Base-by-base conservation (phyloP, 352 stramenopile genomes). In the Pythium rishiriense region DNA sequence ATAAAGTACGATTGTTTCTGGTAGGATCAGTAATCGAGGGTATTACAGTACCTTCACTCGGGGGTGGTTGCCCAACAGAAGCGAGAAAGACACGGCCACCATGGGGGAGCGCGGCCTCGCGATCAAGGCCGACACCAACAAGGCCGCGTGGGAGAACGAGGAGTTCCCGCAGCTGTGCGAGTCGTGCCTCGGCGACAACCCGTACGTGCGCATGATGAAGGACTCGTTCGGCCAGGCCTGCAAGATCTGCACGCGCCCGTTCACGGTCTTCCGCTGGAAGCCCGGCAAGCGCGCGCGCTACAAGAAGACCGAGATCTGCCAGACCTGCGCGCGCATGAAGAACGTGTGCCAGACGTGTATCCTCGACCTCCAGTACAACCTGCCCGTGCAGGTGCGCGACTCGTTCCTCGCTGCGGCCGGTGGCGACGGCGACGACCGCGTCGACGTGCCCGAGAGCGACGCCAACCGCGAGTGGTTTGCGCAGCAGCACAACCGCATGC, bases 291-390 rank as follows among this genome's bases (percentile, higher is more conserved):
- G 97, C 49, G 97, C 93, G 31, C 91, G 97, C 28, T 98, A 99
- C 77, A 99, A 99, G 80, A 97, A 97, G 81, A 99, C 97, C 14
- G 93, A 97, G 78, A 97, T 99, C 59, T 99, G 97, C 74, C 90
- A 98, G 60, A 97, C 85, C 17, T 99, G 97, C 76, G 93, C 97
- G n/a, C 96, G 98, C 72, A 97, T 98, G 70, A 99, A 99, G 78
- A 99, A 99, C 79, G 96, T 99, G 7, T 99, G 97, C 76, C 97
- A 99, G 83, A 98, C 97, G 0, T 99, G 97, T 62, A 96, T 99
- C 47, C 90, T 99, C 53, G 97, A 99, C 78, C 78, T 99, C 65
- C 94, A 98, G 74, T 99, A 98, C 73, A 98, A 98, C 72, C 74
- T 98, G 37, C 94, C 94, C 0, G 94, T 98, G 49, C 91, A 98